Base-by-base conservation (phyloP, 2,329 filamentous ascomycete species). In the Xylariales sp. region DNA sequence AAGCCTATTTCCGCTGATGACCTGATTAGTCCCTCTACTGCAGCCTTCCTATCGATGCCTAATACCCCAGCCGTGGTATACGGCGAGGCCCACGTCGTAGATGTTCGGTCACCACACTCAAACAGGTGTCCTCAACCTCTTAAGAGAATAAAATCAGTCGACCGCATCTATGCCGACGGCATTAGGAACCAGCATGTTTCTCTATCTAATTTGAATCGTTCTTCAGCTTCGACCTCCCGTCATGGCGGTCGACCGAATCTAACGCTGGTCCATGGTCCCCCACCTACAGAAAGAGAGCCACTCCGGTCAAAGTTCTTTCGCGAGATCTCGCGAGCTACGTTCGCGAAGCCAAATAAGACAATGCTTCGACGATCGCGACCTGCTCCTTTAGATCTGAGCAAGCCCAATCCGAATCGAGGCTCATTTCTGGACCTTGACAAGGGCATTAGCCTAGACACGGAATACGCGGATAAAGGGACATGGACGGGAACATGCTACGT, bases 401-500 rank as follows among this genome's bases (percentile, higher is more conserved):
- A 44, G 7, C 29, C n/a, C 14, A 34, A 20, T 22, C 16, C 37
- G 16, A n/a, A 36, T 11, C 42, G 40, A 15, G 44, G 38, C 18
- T 46, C 47, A 6, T 16, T 14, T 14, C 42, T 41, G n/a, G 51
- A 53, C 36, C 43, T 51, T 14, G 45, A 50, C 31, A 50, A 45
- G 20, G 41, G 40, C 29, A 51, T 46, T 19, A 51, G 38, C 35
- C 40, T 56, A 5, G 49, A 58, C 24, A 59, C 53, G 14, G 47
- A 48, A 45, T 42, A 53, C 50, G 27, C 54, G 42, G 41, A 51
- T 51, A 12, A 52, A 38, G 35, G 41, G 4, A 51, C 48, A 4
- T 34, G 31, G 38, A 49, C 48, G 9, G 49, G 48, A 12, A 38
- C 39, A 6, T 19, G 47, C 0, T 68, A 66, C 40, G 57, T 67